These are phyloP conservation scores for Ophiostoma sp. DNA, from an alignment of 2,329 filamentous ascomycete genomes.

Conservation along the genomic window DNA sequence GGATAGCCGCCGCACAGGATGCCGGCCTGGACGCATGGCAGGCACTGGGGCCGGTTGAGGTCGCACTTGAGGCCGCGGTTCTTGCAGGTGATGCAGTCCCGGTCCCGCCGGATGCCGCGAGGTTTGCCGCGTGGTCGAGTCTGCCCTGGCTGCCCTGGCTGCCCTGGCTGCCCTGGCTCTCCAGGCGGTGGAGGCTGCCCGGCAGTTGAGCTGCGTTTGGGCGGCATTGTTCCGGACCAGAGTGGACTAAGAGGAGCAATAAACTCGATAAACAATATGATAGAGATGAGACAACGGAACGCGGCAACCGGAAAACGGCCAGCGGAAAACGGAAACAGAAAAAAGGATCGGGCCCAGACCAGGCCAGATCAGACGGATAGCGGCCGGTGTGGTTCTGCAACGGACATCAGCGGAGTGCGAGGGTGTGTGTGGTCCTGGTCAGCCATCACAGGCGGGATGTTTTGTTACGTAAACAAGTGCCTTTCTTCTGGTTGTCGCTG, in stretches of 20 bases:
- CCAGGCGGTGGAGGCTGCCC: background rate
- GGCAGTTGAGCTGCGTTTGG: constrained; percentile 1
- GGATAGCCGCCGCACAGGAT: constrained; percentile 33
- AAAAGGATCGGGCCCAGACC: background rate
- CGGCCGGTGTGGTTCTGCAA: background rate
- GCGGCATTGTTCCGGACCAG: constrained; percentile 10
- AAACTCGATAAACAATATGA: too few species aligned
- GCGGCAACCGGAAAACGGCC: too few species aligned
- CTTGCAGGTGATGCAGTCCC: constrained; percentile 27
- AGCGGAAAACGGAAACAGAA: too few species aligned
- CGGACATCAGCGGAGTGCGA: background rate
- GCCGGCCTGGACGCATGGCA: constrained; percentile 29
- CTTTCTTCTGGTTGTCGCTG: background rate
- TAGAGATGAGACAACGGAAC: too few species aligned
- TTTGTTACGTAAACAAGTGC: background rate
- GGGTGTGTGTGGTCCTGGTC: background rate
- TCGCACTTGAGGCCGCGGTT: constrained; percentile 25
- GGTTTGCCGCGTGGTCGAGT: constrained; percentile 23
- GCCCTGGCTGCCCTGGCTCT: background rate
- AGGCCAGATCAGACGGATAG: background rate
- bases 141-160: background rate
- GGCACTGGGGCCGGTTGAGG: constrained; percentile 27
- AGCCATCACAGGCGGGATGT: background rate
- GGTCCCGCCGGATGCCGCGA: constrained; percentile 25
- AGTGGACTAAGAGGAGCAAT: background rate